phyloP scores from a whole-genome alignment of 2,329 filamentous ascomycete species.

The Penicillium occitanis region DNA sequence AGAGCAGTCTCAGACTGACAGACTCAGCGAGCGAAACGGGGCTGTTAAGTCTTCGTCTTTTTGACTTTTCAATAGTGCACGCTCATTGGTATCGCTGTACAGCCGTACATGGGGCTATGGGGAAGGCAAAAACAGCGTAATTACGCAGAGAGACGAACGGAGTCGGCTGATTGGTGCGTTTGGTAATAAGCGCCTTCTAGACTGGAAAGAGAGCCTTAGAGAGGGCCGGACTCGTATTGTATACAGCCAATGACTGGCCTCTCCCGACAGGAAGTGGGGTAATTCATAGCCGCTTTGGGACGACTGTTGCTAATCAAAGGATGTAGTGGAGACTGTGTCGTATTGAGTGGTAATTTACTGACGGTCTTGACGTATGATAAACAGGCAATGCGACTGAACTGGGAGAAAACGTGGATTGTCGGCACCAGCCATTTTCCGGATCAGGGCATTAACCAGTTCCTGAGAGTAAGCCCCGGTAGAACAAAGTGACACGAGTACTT shows the following conservation, averaged over 20 bases:
- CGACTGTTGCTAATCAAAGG: background rate
- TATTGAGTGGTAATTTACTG: background rate
- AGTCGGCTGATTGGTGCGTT: background rate
- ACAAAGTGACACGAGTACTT: background rate
- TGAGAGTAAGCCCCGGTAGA: background rate
- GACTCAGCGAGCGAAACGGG: constrained; percentile 1
- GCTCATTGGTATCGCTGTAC: background rate
- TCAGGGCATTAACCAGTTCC: background rate
- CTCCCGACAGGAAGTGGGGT: background rate
- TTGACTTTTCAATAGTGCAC: constrained; percentile 7
- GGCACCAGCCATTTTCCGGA: background rate
- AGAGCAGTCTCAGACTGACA: background rate
- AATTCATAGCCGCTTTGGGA: background rate
- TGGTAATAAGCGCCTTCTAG: background rate
- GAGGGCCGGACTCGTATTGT: background rate
- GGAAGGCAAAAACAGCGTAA: constrained; percentile 4
- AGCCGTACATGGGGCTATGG: background rate
- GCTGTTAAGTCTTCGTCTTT: constrained; percentile 2
- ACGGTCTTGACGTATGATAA: constrained; percentile 4
- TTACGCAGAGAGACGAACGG: background rate
- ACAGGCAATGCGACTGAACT: background rate
- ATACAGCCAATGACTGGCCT: background rate
- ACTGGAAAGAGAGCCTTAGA: background rate
- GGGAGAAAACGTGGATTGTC: background rate
- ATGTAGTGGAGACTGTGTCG: background rate